Base-by-base conservation (phyloP, 352 stramenopile genomes). In the Hyaloperonospora brassicae region DNA sequence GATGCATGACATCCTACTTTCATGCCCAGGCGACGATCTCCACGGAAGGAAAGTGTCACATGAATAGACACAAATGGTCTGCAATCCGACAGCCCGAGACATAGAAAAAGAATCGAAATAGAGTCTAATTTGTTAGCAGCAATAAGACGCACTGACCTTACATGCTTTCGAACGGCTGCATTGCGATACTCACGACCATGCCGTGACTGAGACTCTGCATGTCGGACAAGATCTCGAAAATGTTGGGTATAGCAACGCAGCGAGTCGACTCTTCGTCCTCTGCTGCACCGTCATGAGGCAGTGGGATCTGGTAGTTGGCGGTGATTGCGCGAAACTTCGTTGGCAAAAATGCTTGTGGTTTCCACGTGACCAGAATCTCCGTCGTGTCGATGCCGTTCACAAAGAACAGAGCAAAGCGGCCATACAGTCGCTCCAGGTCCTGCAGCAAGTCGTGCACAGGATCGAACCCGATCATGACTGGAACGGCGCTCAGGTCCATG, bases 241-340 rank as follows among this genome's bases (percentile, higher is more conserved):
- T 70, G 61, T 88, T 92, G 24, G 81, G 81, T 35, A 92, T 61
- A 14, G 78, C 73, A 30, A 73, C 75, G 42, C 64, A 69, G 7
- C 72, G 70, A 4, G 52, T 52, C 14, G 65, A 47, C 0, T 62
- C 65, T 1, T 73, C 50, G n/a, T 65, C 62, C 13, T 68, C 65
- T 24, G 60, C 59, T 1, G 22, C 47, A 13, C 61, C 47, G 9
- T 46, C 42, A 24, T 66, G 80, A 24, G 70, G 69, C 38, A 93
- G 58, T 25, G 81, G 61, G 36, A 79, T 67, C 58, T 88, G 66
- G 31, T 77, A 65, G 13, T 70, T 76, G 10, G 80, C 80, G 12
- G 74, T 72, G 49, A 93, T 86, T n/a, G 82, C 80, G 30, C 83
- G 80, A 68, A 91, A 90, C 66, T 89, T 89, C 50, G 58, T 47